Evolutionary conservation across 176 grass and related monocot genomes (phyloP).

Genomic region (Coix lacrymajobi): DNA sequence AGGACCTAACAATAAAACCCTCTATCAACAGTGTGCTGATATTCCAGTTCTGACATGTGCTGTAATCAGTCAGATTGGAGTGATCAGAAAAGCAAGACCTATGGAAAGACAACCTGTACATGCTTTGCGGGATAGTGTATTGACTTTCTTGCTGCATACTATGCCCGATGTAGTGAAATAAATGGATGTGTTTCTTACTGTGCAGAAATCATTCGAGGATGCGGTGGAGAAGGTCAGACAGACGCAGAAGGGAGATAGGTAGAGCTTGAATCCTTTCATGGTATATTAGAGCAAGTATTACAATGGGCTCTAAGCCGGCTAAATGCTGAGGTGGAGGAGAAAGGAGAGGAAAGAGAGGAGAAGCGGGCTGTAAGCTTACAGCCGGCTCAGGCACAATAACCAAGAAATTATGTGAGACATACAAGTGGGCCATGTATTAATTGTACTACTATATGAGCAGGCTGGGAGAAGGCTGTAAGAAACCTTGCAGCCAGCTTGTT

Average conservation of each 20-base stretch:
- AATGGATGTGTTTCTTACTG: background rate
- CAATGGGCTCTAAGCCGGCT: too few relatives aligned
- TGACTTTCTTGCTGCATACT: background rate
- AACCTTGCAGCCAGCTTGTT: too few relatives aligned
- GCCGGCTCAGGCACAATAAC: too few relatives aligned
- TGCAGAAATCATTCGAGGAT: conserved; percentile 77
- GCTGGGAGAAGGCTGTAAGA: too few relatives aligned
- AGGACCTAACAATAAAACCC: background rate
- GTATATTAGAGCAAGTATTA: conserved; percentile 6
- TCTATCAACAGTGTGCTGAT: background rate
- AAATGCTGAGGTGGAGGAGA: too few relatives aligned
- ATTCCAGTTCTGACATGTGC: background rate
- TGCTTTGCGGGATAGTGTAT: background rate
- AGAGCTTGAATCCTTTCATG: background rate
- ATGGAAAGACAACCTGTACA: background rate
- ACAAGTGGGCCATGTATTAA: too few relatives aligned
- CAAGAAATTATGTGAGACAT: too few relatives aligned
- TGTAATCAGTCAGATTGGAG: background rate
- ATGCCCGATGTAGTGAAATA: background rate
- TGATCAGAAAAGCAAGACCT: background rate
- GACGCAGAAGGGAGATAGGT: conserved; percentile 26
- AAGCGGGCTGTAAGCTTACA: too few relatives aligned
- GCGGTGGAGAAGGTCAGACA: conserved; percentile 48
- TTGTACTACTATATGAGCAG: too few relatives aligned
- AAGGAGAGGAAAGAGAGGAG: too few relatives aligned